Percentiles rank a stretch among this genome's conserved stretches.
Conservation (phyloP, 192 early-diverging fungal genomes). For the Entophlyctis helioformis region DNA sequence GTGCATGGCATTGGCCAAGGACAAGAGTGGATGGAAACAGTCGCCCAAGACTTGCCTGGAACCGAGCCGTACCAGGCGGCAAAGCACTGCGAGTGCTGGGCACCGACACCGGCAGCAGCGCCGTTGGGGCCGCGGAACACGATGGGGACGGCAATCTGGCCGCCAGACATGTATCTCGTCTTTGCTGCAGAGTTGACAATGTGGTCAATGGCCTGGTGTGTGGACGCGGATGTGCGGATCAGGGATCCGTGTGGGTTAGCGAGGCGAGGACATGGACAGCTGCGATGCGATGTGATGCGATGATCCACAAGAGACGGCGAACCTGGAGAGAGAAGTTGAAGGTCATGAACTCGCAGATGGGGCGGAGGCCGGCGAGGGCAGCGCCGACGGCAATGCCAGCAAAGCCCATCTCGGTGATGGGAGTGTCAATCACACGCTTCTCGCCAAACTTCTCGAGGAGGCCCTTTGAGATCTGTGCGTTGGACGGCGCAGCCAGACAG, state of each 20-base stretch:
- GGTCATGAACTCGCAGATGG: slow-evolving; percentile 99
- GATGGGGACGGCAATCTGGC: slow-evolving; percentile 75
- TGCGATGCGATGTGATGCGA: no score
- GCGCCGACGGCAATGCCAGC: slow-evolving; percentile 92
- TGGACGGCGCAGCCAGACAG: slow-evolving; percentile 2
- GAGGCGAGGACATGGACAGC: no score
- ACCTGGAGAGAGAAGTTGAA: slow-evolving; percentile 99
- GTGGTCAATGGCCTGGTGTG: slow-evolving; percentile 81
- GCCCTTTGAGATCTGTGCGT: slow-evolving; percentile 91
- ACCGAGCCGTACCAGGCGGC: slow-evolving; percentile 97
- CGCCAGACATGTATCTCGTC: slow-evolving; percentile 96
- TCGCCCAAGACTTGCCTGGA: no score
- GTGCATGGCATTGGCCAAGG: no score
- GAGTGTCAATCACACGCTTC: slow-evolving; percentile 95
- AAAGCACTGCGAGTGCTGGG: slow-evolving; percentile 98
- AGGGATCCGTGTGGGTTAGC: no score
- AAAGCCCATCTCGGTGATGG: slow-evolving; percentile 98
- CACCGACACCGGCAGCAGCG: slow-evolving; percentile 90
- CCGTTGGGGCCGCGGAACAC: slow-evolving; percentile 99
- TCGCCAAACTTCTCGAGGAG: slow-evolving; percentile 95
- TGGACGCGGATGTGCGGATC: no score
- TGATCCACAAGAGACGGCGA: no score
- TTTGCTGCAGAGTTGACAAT: slow-evolving; percentile 99
- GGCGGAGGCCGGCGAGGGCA: slow-evolving; percentile 84
- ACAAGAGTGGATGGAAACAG: no score